phyloP scores from a whole-genome alignment of 2,329 filamentous ascomycete species.

The Pseudodiploospora longispora region DNA sequence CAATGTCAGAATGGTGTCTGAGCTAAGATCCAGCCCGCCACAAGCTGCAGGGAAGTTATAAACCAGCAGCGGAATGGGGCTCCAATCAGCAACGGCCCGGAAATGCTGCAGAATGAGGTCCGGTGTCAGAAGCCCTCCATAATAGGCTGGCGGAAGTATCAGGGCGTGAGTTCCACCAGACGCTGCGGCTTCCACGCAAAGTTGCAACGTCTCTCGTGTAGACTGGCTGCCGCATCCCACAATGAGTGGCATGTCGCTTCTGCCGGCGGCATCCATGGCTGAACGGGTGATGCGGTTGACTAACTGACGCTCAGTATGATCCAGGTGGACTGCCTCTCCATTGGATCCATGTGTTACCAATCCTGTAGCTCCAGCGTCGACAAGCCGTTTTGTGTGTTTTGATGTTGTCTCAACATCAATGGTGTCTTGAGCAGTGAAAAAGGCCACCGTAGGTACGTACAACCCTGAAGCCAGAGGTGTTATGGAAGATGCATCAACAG shows the following conservation, averaged over 20 bases:
- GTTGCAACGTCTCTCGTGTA: conserved; percentile 56
- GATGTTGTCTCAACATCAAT: conserved; percentile 45
- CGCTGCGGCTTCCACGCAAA: conserved; percentile 55
- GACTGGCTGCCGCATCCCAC: conserved; percentile 64
- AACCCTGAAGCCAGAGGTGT: conserved; percentile 30
- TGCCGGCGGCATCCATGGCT: conserved; percentile 50
- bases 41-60: conserved; percentile 57
- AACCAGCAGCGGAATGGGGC: conserved; percentile 51
- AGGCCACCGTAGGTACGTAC: conserved; percentile 57
- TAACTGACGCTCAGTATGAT: conserved; percentile 54
- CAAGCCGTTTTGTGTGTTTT: conserved; percentile 49
- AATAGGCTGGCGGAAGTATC: conserved; percentile 62
- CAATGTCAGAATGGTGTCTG: conserved; percentile 46
- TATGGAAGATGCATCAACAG: neutral
- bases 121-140: conserved; percentile 50
- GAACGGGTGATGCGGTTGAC: conserved; percentile 55
- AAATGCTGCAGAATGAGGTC: conserved; percentile 55
- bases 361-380: conserved; percentile 55
- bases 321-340: conserved; percentile 64
- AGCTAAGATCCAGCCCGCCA: conserved; percentile 48
- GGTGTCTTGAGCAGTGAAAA: conserved; percentile 48
- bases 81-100: conserved; percentile 47
- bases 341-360: conserved; percentile 65
- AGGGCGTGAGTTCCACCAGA: conserved; percentile 61
- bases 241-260: conserved; percentile 50